phyloP scores from a whole-genome alignment of 2,329 filamentous ascomycete species.

The Penicillium sp. region DNA sequence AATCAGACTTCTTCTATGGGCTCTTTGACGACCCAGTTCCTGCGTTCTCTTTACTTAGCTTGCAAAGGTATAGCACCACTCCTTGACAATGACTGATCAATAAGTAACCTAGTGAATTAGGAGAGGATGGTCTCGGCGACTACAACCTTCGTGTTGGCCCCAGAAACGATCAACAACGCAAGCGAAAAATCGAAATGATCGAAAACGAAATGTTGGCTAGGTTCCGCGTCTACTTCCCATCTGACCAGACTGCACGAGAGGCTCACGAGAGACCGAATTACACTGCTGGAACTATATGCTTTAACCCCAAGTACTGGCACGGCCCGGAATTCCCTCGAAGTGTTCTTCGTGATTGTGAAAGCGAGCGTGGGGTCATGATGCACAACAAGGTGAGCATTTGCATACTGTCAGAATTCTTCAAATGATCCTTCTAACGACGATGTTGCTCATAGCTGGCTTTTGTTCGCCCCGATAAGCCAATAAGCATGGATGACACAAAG shows the following conservation, averaged over 20 bases:
- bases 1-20: constrained; percentile 77
- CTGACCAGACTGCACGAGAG: constrained; percentile 70
- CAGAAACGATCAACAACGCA: constrained; percentile 40
- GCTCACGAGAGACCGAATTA: constrained; percentile 35
- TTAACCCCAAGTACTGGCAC: constrained; percentile 73
- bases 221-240: constrained; percentile 81
- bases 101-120: constrained; percentile 27
- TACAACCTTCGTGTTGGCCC: constrained; percentile 41
- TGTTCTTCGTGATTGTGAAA: constrained; percentile 75
- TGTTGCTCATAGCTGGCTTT: constrained; percentile 20
- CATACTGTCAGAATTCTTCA: not conserved
- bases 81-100: not conserved
- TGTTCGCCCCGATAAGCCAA: constrained; percentile 23
- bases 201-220: constrained; percentile 47
- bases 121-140: constrained; percentile 50
- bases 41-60: constrained; percentile 62
- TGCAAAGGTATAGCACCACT: constrained; percentile 50
- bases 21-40: constrained; percentile 67
- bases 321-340: constrained; percentile 68
- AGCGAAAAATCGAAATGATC: constrained; percentile 26
- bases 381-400: constrained; percentile 74
- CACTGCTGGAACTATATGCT: constrained; percentile 77
- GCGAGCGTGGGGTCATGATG: constrained; percentile 72
- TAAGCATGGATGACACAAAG: constrained; percentile 16
- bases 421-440: not conserved